Evolutionary conservation across 2,329 filamentous ascomycete species (phyloP).

Genomic region (Graphilbum ipis-grandicollis): DNA sequence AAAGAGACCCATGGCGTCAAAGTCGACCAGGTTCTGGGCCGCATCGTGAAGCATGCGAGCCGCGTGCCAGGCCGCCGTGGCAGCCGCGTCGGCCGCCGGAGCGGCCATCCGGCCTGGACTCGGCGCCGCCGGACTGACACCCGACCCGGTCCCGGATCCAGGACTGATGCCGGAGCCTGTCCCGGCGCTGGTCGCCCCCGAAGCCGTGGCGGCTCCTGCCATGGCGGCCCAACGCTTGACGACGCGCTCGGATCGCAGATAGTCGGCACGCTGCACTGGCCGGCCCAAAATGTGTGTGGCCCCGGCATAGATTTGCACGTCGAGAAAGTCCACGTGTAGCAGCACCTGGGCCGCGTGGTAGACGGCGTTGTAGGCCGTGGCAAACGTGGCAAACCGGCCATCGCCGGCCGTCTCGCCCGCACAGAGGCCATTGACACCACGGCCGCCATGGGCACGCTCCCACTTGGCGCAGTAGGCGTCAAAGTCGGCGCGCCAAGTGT

Average conservation of each 20-base stretch:
- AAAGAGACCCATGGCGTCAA: slow-evolving; percentile 7
- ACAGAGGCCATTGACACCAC: background rate
- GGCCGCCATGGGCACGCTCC: background rate
- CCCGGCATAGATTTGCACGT: slow-evolving; percentile 10
- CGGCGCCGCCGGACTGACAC: too few relatives aligned
- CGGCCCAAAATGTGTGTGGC: slow-evolving; percentile 8
- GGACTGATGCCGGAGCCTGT: too few relatives aligned
- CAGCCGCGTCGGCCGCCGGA: background rate
- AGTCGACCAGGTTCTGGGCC: slow-evolving; percentile 1
- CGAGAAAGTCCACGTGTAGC: slow-evolving; percentile 6
- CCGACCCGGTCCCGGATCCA: too few relatives aligned
- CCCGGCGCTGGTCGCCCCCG: too few relatives aligned
- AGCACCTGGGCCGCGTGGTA: slow-evolving; percentile 7
- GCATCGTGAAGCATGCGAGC: slow-evolving; percentile 6
- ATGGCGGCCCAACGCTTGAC: slow-evolving; percentile 8
- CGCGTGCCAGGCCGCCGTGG: slow-evolving; percentile 6
- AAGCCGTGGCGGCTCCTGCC: too few relatives aligned
- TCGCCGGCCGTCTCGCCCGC: background rate
- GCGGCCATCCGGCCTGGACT: too few relatives aligned
- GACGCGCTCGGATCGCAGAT: slow-evolving; percentile 6
- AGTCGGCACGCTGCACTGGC: slow-evolving; percentile 7
- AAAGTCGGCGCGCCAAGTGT: slow-evolving; percentile 6
- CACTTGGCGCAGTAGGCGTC: slow-evolving; percentile 2
- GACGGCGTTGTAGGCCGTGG: slow-evolving; percentile 4
- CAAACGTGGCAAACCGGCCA: slow-evolving; percentile 2